Conservation (phyloP, 2,329 filamentous ascomycete genomes). For the Fusarium pilosicola region DNA sequence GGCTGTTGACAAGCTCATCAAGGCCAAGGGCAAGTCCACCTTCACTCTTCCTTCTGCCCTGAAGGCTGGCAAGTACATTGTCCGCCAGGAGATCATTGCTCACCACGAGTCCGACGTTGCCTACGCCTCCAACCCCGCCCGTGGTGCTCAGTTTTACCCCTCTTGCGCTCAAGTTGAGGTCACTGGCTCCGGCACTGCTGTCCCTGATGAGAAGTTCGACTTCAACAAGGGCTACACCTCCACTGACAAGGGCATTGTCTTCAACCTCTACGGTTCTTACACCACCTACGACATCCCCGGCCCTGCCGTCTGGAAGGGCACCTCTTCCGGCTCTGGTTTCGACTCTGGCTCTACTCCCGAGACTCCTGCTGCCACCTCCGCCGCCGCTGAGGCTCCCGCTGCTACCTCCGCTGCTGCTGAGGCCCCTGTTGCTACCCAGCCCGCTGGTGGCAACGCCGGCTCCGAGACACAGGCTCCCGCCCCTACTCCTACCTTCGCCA, state of each 20-base stretch:
- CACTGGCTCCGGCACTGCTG: conserved; percentile 55
- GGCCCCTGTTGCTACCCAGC: conserved; percentile 29
- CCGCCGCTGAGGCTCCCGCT: conserved; percentile 13
- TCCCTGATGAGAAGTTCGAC: conserved; percentile 55
- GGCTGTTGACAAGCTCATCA: conserved; percentile 57
- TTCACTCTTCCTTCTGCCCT: conserved; percentile 59
- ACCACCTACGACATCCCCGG: conserved; percentile 50
- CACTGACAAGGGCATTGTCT: conserved; percentile 65
- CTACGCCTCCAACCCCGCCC: conserved; percentile 45
- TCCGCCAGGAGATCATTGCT: conserved; percentile 66
- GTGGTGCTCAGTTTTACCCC: conserved; percentile 60
- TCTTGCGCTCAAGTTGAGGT: conserved; percentile 70
- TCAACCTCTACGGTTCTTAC: conserved; percentile 64
- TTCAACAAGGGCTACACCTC: conserved; percentile 66
- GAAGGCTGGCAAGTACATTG: conserved; percentile 61
- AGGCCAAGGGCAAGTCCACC: conserved; percentile 57
- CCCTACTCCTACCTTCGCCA: conserved; percentile 38
- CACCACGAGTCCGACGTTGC: conserved; percentile 57
- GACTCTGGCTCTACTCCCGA: conserved; percentile 11
- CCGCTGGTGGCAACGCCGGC: conserved; percentile 12
- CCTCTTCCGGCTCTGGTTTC: conserved; percentile 29
- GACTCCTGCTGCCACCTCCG: conserved; percentile 14
- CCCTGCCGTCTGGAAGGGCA: conserved; percentile 46
- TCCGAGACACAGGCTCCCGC: conserved; percentile 9
- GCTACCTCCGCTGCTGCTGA: conserved; percentile 31